phyloP scores from a whole-genome alignment of 2,329 filamentous ascomycete genomes.

The Fonsecaea pedrosoi region DNA sequence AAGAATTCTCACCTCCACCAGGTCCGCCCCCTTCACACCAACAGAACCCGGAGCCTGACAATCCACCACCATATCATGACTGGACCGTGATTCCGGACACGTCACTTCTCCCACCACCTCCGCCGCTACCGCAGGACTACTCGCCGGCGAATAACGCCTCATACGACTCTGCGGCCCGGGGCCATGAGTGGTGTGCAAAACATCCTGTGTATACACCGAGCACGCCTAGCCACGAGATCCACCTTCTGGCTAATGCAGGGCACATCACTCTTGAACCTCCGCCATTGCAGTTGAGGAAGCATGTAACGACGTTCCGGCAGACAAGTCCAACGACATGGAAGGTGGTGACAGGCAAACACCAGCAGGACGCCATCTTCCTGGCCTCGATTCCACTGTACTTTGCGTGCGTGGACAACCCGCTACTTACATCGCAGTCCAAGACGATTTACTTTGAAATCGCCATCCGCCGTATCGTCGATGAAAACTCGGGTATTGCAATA shows the following conservation, averaged over 20 bases:
- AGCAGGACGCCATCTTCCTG: slow-evolving; percentile 60
- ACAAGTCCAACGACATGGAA: slow-evolving; percentile 46
- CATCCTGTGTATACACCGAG: slow-evolving; percentile 60
- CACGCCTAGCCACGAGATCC: slow-evolving; percentile 51
- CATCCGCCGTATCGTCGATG: slow-evolving; percentile 50
- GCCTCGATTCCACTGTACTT: slow-evolving; percentile 65
- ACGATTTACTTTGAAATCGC: slow-evolving; percentile 67
- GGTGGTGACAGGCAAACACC: slow-evolving; percentile 52
- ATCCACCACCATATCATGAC: slow-evolving; percentile 66
- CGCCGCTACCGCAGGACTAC: slow-evolving; percentile 58
- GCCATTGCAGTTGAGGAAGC: slow-evolving; percentile 9
- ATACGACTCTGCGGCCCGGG: slow-evolving; percentile 60
- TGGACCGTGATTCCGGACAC: slow-evolving; percentile 68
- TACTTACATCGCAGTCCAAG: slow-evolving; percentile 53
- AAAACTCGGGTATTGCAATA: slow-evolving; percentile 63
- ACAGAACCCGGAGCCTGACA: slow-evolving; percentile 35
- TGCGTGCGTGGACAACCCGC: slow-evolving; percentile 57
- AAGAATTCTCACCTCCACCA: slow-evolving; percentile 29
- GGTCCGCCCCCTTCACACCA: slow-evolving; percentile 28
- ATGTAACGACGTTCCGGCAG: slow-evolving; percentile 21
- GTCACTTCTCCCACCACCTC: slow-evolving; percentile 65
- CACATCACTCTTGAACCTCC: slow-evolving; percentile 56
- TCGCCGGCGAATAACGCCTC: slow-evolving; percentile 66
- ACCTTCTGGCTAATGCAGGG: slow-evolving; percentile 51
- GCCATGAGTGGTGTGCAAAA: slow-evolving; percentile 61